Evolutionary conservation across 116 monocot genomes (phyloP).

Genomic region (Cymodocea nodosa): DNA sequence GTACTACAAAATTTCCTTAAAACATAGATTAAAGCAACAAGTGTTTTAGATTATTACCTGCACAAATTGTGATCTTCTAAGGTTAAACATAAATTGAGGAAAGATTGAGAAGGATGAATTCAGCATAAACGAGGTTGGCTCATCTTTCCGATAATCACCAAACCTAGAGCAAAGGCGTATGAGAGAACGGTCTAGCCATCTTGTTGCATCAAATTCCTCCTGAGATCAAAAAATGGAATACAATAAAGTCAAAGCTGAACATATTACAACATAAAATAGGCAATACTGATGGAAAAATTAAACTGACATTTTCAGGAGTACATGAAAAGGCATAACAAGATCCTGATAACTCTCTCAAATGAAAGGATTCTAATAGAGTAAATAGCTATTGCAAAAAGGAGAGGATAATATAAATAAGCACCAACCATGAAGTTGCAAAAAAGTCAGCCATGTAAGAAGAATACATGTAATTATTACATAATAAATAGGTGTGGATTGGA

Average conservation of each 20-base stretch:
- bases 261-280: neutral
- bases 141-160: slow-evolving; percentile 96
- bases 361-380: too few relatives aligned
- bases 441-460: too few relatives aligned
- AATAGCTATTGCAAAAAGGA: too few relatives aligned
- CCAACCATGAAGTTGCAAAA: too few relatives aligned
- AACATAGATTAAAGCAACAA: neutral
- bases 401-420: too few relatives aligned
- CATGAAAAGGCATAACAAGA: too few relatives aligned
- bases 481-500: too few relatives aligned
- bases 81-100: slow-evolving; percentile 94
- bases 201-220: slow-evolving; percentile 96
- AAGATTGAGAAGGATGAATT: slow-evolving; percentile 84
- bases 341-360: too few relatives aligned
- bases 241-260: neutral
- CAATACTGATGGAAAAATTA: too few relatives aligned
- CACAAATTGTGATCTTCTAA: slow-evolving; percentile 89
- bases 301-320: too few relatives aligned
- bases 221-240: slow-evolving; percentile 12
- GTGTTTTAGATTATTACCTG: slow-evolving; percentile 36
- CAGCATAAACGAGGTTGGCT: slow-evolving; percentile 75
- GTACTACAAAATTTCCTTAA: neutral
- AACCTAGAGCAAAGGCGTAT: slow-evolving; percentile 88
- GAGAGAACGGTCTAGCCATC: slow-evolving; percentile 87
- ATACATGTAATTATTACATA: too few relatives aligned